These are phyloP conservation scores for Scleromitrula shiraiana DNA, from an alignment of 2,329 filamentous ascomycete genomes.

Conservation along the genomic window DNA sequence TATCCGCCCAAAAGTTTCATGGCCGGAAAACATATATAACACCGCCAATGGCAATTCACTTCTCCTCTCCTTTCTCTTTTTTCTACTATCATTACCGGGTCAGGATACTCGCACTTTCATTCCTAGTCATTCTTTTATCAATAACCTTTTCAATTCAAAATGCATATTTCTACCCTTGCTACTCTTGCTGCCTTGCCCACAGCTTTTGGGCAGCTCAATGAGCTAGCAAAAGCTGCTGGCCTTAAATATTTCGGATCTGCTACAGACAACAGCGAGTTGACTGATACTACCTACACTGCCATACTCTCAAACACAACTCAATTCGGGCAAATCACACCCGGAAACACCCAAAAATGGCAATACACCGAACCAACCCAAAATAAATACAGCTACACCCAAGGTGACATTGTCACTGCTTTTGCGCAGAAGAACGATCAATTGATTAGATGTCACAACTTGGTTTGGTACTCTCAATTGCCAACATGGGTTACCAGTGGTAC, in stretches of 20 bases:
- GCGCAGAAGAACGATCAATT: constrained; percentile 42
- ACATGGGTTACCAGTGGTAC: constrained; percentile 41
- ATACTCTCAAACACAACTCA: constrained; percentile 48
- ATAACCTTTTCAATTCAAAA: background rate
- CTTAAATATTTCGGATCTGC: constrained; percentile 47
- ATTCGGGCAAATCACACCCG: constrained; percentile 58
- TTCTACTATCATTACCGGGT: background rate
- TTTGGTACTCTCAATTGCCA: constrained; percentile 45
- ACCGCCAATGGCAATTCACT: background rate
- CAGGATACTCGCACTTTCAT: constrained; percentile 1
- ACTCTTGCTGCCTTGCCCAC: constrained; percentile 10
- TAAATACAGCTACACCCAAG: constrained; percentile 49
- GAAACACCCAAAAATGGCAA: constrained; percentile 58
- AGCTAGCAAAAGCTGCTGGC: constrained; percentile 47
- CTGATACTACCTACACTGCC: constrained; percentile 40
- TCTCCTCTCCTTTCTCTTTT: background rate
- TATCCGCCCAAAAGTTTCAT: background rate
- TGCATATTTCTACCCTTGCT: constrained; percentile 9
- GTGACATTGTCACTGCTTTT: constrained; percentile 45
- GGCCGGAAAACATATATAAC: background rate
- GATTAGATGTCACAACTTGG: constrained; percentile 53
- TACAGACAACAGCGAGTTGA: constrained; percentile 47
- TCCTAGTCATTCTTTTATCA: background rate
- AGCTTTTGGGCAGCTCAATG: constrained; percentile 14
- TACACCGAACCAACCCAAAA: constrained; percentile 49